Conservation (phyloP, 2,329 filamentous ascomycete genomes). For the Scedosporium minutisporum region DNA sequence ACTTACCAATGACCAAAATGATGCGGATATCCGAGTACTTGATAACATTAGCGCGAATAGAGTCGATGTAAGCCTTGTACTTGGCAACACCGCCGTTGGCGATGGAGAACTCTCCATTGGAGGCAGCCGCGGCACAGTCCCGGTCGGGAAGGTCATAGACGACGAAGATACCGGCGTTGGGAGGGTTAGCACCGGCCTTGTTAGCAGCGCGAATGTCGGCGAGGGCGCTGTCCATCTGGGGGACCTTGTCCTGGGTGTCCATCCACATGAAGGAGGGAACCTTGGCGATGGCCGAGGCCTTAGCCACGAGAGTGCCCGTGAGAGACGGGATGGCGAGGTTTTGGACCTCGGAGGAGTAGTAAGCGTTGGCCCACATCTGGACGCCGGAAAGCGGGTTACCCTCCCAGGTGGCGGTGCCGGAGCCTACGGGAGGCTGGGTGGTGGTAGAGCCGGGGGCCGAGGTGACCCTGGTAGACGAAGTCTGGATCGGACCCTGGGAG, state of each 20-base stretch:
- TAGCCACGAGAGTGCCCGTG: slow-evolving; percentile 42
- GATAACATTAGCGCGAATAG: slow-evolving; percentile 30
- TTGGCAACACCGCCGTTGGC: slow-evolving; percentile 38
- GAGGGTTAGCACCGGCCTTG: slow-evolving; percentile 19
- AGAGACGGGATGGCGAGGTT: slow-evolving; percentile 53
- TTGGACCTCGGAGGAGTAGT: slow-evolving; percentile 45
- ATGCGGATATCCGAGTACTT: slow-evolving; percentile 32
- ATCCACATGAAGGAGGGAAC: slow-evolving; percentile 46
- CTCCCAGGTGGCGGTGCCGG: slow-evolving; percentile 23
- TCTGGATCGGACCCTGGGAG: slow-evolving; percentile 15
- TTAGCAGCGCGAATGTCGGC: slow-evolving; percentile 30
- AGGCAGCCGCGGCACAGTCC: slow-evolving; percentile 46
- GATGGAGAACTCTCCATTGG: slow-evolving; percentile 45
- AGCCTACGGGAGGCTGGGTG: slow-evolving; percentile 17
- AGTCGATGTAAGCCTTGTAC: slow-evolving; percentile 47
- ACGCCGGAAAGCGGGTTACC: slow-evolving; percentile 49
- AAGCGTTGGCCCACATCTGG: slow-evolving; percentile 42
- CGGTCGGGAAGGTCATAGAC: slow-evolving; percentile 49
- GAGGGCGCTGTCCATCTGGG: slow-evolving; percentile 34
- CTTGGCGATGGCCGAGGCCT: slow-evolving; percentile 40
- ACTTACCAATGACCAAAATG: slow-evolving; percentile 33
- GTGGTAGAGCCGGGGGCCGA: slow-evolving; percentile 12
- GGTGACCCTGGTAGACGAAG: slow-evolving; percentile 13
- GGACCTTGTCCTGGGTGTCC: slow-evolving; percentile 39
- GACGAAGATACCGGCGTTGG: slow-evolving; percentile 39